These are phyloP conservation scores for Colletotrichum tamarilloi DNA, from an alignment of 2,329 filamentous ascomycete species.

Conservation along the genomic window DNA sequence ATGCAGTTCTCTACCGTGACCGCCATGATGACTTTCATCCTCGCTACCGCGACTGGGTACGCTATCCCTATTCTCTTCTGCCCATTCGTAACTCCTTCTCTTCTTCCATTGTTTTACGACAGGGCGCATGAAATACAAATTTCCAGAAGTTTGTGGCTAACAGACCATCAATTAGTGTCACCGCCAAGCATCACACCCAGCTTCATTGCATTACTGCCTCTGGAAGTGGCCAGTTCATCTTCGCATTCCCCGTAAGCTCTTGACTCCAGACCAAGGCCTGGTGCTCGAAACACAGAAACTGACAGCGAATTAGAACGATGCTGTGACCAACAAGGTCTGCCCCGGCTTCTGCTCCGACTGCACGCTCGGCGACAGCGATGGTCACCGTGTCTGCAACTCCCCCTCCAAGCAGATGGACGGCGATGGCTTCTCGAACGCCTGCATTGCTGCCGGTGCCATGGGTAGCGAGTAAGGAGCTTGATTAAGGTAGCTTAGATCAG, in stretches of 20 bases:
- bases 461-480: not conserved
- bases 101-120: not conserved
- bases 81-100: no score
- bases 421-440: not conserved
- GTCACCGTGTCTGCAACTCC: slow-evolving; percentile 16
- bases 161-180: not conserved
- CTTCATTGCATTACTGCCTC: slow-evolving; percentile 4
- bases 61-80: not conserved
- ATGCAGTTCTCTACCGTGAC: not conserved
- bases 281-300: not conserved
- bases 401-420: slow-evolving; percentile 1
- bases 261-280: no score
- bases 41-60: not conserved
- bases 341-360: slow-evolving; percentile 11
- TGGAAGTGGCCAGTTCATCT: slow-evolving; percentile 9
- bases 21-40: not conserved
- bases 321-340: slow-evolving; percentile 9
- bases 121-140: not conserved
- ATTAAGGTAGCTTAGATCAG: not conserved
- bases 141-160: not conserved
- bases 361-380: not conserved
- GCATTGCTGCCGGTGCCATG: not conserved
- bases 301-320: not conserved
- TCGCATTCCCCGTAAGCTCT: not conserved
- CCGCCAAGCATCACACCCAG: not conserved